phyloP scores from a whole-genome alignment of 306 rosid species.

The Fagus sylvatica region DNA sequence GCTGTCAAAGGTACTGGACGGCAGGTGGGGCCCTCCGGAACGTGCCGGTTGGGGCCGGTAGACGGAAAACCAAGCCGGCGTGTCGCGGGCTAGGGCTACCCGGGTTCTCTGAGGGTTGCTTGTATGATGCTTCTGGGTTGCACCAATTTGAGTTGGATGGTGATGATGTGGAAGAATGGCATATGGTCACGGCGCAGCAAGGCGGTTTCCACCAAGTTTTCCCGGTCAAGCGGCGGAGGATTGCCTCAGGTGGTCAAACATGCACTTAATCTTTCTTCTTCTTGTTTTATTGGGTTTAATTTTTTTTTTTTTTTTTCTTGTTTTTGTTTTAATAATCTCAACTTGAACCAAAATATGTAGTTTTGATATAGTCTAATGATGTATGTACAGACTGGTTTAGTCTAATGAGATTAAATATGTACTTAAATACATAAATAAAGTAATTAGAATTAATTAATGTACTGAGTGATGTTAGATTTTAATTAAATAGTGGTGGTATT shows the following conservation, averaged over 20 bases:
- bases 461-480: not conserved
- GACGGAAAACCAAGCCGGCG: slow-evolving; percentile 66
- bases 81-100: slow-evolving; percentile 23
- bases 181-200: slow-evolving; percentile 31
- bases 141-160: slow-evolving; percentile 52
- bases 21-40: slow-evolving; percentile 94
- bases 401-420: not conserved
- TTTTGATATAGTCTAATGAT: not conserved
- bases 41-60: slow-evolving; percentile 80
- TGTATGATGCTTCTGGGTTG: slow-evolving; percentile 44
- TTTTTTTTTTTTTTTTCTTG: not conserved
- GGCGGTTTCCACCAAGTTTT: slow-evolving; percentile 45
- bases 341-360: not conserved
- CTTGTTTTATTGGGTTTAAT: no score
- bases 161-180: slow-evolving; percentile 55
- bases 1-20: slow-evolving; percentile 92
- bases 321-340: not conserved
- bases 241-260: slow-evolving; percentile 44
- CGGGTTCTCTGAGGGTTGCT: slow-evolving; percentile 42
- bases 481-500: not conserved
- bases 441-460: not conserved
- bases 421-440: not conserved
- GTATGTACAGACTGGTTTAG: not conserved
- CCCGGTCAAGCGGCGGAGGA: slow-evolving; percentile 60
- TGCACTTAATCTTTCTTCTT: slow-evolving; percentile 24